Base-by-base conservation (phyloP, 768 basidiomycete species). In the Rhodotorula sphaerocarpa region DNA sequence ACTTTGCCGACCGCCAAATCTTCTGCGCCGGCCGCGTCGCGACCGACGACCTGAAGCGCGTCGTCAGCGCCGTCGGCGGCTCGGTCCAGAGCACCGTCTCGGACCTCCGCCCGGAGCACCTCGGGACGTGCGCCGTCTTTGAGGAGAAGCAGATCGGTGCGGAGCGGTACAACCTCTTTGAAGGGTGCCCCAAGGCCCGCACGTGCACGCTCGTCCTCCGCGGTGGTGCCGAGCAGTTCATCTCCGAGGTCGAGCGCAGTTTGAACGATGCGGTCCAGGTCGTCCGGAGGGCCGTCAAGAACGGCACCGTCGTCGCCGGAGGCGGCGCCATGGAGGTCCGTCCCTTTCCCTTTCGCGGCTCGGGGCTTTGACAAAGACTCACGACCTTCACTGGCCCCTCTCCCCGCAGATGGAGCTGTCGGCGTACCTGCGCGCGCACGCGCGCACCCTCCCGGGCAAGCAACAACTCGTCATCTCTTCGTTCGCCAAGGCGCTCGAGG, bases 221-320 rank as follows among this genome's bases (percentile, higher is more conserved):
- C 55, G 95, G 95, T 61, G 95, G 95, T 33, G 95, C 95, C 0
- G 92, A 97, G 73, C 95, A 99, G 75, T 97, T 99, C 76, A 97
- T 97, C 65, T 90, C 90, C 73, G 95, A 97, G 76, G 92, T 97
- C 12, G 93, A 97, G 76, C 79, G 95, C 59, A 91, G 89, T 82
- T 77, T 99, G 70, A 93, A 99, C 73, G 95, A 99, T 74, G 92
- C 93, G 3, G 90, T 97, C 72, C 97, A 97, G 92, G 92, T 99
- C n/a, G 95, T 99, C 47, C 95, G 95, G 77, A 82, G 95, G 55
- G 92, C 95, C 7, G 85, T 99, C 70, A 86, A 86, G 73, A 97
- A 91, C 74, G 90, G 89, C 45, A 88, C 93, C 57, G 86, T 99
- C 54, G 95, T 99, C 41, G 95, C 95, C 15, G 95, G 95, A 41